Percentiles rank a stretch among this genome's conserved stretches.
Conservation (phyloP, 176 grass and related monocot genomes). For the Avena sativa region DNA sequence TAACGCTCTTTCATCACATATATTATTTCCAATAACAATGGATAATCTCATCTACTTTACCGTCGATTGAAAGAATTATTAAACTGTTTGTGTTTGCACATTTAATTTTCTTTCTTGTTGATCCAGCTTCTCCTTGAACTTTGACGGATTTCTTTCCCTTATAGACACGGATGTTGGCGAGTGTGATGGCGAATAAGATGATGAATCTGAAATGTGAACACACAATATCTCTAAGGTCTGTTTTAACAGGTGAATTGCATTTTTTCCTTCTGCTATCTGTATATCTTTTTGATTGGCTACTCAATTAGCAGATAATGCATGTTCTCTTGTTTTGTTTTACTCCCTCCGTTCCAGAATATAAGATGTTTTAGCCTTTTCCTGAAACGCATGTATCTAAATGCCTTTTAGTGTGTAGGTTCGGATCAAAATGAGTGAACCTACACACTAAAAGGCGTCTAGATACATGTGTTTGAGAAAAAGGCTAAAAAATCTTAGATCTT, state of each 20-base stretch:
- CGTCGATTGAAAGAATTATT: background rate
- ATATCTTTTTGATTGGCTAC: background rate
- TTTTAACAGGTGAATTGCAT: background rate
- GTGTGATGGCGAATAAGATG: background rate
- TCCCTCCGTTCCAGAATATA: too few species aligned
- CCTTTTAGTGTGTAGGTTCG: too few species aligned
- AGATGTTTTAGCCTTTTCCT: too few species aligned
- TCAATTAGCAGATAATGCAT: background rate
- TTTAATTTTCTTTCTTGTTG: conserved; percentile 6
- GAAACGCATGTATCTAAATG: too few species aligned
- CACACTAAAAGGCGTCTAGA: too few species aligned
- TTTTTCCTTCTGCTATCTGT: background rate
- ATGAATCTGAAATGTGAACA: conserved; percentile 22
- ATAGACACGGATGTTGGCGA: background rate
- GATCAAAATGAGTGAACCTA: too few species aligned
- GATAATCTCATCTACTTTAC: background rate
- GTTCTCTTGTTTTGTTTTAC: background rate
- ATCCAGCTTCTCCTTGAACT: background rate
- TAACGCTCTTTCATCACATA: conserved; percentile 6
- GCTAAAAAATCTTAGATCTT: background rate
- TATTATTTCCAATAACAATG: conserved; percentile 10
- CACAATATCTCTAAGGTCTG: background rate
- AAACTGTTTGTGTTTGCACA: conserved; percentile 13
- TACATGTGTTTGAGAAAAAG: too few species aligned
- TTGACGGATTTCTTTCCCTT: background rate